These are phyloP conservation scores for Ogataea paradorogensis DNA, from an alignment of 805 yeast genomes.

Conservation along the genomic window DNA sequence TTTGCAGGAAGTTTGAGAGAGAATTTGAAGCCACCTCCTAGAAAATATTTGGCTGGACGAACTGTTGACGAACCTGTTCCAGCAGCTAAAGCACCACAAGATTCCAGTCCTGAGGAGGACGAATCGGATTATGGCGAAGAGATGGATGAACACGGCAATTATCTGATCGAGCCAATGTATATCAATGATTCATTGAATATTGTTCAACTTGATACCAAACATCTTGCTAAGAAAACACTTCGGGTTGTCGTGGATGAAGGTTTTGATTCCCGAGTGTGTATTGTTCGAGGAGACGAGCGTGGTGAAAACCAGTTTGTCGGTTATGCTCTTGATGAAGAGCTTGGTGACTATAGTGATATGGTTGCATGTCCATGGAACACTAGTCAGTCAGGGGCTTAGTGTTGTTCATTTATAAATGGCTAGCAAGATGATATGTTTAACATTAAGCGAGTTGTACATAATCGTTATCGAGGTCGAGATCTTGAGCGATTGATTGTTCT, in stretches of 20 bases:
- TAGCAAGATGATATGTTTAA: constrained; percentile 4
- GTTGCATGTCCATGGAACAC: constrained; percentile 16
- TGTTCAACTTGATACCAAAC: constrained; percentile 16
- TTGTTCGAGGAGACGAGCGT: constrained; percentile 20
- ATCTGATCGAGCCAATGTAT: constrained; percentile 15
- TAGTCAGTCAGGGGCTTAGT: constrained; percentile 3
- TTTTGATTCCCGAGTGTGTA: constrained; percentile 23
- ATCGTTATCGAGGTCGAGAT: constrained; percentile 22
- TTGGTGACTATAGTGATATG: constrained; percentile 15
- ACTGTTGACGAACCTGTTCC: not conserved
- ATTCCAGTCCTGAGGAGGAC: constrained; percentile 17
- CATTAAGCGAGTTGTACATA: constrained; percentile 8
- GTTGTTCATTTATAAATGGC: constrained; percentile 5
- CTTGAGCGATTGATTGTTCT: constrained; percentile 9
- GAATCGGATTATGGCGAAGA: constrained; percentile 22
- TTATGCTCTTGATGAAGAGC: constrained; percentile 22
- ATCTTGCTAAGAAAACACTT: constrained; percentile 10
- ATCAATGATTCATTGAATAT: constrained; percentile 17
- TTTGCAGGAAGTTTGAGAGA: constrained; percentile 10
- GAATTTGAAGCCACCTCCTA: constrained; percentile 2
- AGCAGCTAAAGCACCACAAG: constrained; percentile 3
- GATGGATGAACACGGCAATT: constrained; percentile 15
- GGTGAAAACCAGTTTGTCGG: constrained; percentile 14
- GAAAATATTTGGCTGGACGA: not conserved
- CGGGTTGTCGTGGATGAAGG: constrained; percentile 14